Evolutionary conservation across 352 stramenopile genomes (phyloP), one percentile per base, ranked within the genome.

Genomic region (Blastocystis sp.): DNA sequence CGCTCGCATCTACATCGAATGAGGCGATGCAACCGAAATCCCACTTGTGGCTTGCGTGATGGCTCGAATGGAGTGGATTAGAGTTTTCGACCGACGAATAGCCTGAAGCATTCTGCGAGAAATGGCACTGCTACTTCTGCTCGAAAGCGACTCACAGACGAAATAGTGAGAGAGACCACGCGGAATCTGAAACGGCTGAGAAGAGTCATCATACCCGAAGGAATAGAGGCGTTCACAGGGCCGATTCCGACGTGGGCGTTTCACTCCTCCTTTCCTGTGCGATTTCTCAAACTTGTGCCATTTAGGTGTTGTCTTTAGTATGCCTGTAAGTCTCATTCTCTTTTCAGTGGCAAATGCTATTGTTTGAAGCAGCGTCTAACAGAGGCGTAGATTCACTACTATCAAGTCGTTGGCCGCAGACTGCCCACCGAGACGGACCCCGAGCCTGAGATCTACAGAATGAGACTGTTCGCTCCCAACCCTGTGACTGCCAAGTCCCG

Each of bases 391-490:
- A 60, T 60, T 77, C 66, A 60, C 38, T 60, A 54, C 38, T 77
- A 60, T 77, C 42, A 54, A 21, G 38, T 54, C n/a, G 66, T 60
- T 77, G 66, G 34, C 60, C 66, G 66, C 45, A 54, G 66, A 42
- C 9, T 77, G 6, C 42, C 66, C 60, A 77, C 65, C 9, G 65
- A 76, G 66, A 97, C 96, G 89, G 94, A 98, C 92, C 95, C 96
- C 65, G 98, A 98, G 93, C 97, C 97, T 87, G 93, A 97, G 89
- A 96, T 97, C 6, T 99, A 98, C 95, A 94, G 97, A 90, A 99
- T 99, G 97, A 94, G 96, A 89, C 93, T 95, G 87, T 98, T 98
- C 91, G 95, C 95, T 48, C 94, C 95, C 76, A 98, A 98, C 92
- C 90, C 93, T 87, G 96, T 99, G 87, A 94, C 98, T 84, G 97